Base-by-base conservation (phyloP, 1,284 basidiomycete species). In the Laetiporus sulphureus region DNA sequence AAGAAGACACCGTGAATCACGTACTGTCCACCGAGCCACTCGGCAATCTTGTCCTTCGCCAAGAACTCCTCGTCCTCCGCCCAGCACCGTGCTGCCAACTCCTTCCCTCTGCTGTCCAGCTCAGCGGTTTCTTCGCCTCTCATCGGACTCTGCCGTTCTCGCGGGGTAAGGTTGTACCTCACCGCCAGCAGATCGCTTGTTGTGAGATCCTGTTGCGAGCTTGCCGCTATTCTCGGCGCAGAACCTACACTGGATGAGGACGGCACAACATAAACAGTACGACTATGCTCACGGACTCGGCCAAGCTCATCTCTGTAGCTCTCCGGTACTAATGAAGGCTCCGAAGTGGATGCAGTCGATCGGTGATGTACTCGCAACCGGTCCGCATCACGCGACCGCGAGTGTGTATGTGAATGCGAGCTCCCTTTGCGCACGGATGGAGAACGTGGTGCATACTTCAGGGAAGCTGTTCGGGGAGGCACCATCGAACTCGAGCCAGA, bases 1-100 rank as follows among this genome's bases (percentile, higher is more conserved):
- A 27, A 7, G 8, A 27, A 13, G 8, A 13, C 30, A 41, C 27
- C 22, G 18, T 36, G 39, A 33, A 22, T 25, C 3, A 82, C 91
- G 67, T 53, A 93, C 84, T 79, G 68, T 56, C 91, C 85, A 50
- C 95, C 95, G 31, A 99, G 71, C 83, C 91, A 98, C 62, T 96
- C 91, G 1, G 95, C 92, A 54, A 97, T 90, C 69, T 94, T 95
- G 54, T 95, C 92, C 54, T 83, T 83, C 16, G 79, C 72, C 50
- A 95, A 61, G 59, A 93, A 93, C 3, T 74, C 73, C 51, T 86
- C 81, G 56, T 98, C 91, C 57, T 93, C 90, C n/a, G 79, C 75
- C 77, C 89, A 91, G 60, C 90, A 93, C 45, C 81, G 77, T 36
- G 69, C 64, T 0, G 94, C 93, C 33, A 91, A 63, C 38, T 83